Base-by-base conservation (phyloP, 2,329 filamentous ascomycete species). In the Penicillium corylophilum region DNA sequence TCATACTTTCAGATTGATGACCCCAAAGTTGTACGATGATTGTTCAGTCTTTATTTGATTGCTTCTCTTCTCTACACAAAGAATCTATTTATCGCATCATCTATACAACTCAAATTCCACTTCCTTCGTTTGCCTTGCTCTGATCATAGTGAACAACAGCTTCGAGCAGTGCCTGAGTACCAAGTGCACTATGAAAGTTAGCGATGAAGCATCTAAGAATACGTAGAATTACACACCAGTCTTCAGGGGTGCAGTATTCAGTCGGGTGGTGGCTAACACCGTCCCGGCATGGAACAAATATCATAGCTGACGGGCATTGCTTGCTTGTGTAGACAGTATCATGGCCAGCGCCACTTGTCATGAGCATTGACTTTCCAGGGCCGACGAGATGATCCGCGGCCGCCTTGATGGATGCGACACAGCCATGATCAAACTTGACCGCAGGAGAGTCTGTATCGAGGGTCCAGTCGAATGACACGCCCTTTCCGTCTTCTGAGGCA, bases 381-480 rank as follows among this genome's bases (percentile, higher is more conserved):
- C 83, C 79, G 1, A 84, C 78, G 0, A 84, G 74, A 3, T 74
- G 75, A 24, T 70, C 68, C 0, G 84, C 83, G 5, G 83, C 79
- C 18, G 77, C 74, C 36, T 77, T 74, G 7, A 89, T 83, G 12
- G 82, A 82, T 1, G 68, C 65, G 39, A 89, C 82, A 64, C 86
- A 88, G 59, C 82, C 79, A 12, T 76, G 62, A 55, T 89, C 77
- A 63, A 90, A 90, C 33, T 75, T 70, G 0, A 82, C 79, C 0
- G 83, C 83, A 0, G 79, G 77, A 1, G 70, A 72, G 41, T 80
- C 75, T 50, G 81, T 83, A 64, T 88, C 83, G 1, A 82, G 76
- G 3, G 69, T 71, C 76, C 84, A 87, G 2, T 74, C 65, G 8
- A 86, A 73, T 6, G 73, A 72, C 8, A 65, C 72, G 0, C 75